phyloP scores from a whole-genome alignment of 495 filamentous ascomycete genomes.

The Neurospora discreta region DNA sequence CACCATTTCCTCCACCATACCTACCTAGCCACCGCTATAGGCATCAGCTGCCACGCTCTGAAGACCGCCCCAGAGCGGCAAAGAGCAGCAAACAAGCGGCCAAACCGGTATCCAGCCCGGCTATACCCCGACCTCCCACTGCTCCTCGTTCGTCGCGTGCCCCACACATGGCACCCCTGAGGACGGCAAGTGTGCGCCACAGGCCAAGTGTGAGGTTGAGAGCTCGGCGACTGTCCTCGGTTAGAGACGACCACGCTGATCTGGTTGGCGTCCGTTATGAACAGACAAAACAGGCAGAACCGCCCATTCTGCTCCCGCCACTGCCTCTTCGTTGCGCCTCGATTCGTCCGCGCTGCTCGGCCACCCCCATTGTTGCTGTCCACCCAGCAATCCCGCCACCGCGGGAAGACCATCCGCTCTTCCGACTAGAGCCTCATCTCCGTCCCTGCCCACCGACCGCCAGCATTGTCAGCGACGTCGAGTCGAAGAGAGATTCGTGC shows the following conservation, averaged over 20 bases:
- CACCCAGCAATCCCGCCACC: slow-evolving; percentile 33
- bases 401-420: slow-evolving; percentile 35
- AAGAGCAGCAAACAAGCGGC: slow-evolving; percentile 6
- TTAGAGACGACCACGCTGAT: slow-evolving; percentile 32
- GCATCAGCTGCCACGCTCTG: background rate
- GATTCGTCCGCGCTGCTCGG: background rate
- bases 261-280: slow-evolving; percentile 45
- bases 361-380: slow-evolving; percentile 18
- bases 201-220: slow-evolving; percentile 25
- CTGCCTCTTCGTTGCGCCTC: slow-evolving; percentile 23
- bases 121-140: slow-evolving; percentile 14
- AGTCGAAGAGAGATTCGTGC: slow-evolving; percentile 41
- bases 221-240: slow-evolving; percentile 24
- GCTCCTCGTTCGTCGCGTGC: slow-evolving; percentile 4
- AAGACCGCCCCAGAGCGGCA: background rate
- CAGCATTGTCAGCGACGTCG: slow-evolving; percentile 3
- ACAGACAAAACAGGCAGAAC: slow-evolving; percentile 41
- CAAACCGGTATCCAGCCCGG: too few species aligned
- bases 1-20: background rate
- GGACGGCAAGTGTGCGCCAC: slow-evolving; percentile 24
- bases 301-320: slow-evolving; percentile 42
- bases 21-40: background rate
- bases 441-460: slow-evolving; percentile 8
- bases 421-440: slow-evolving; percentile 25
- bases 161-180: slow-evolving; percentile 23